A percentile compares a stretch with the other conserved stretches of the same genome.
Conservation (phyloP, 805 yeast genomes). For the Hanseniaspora thailandica region DNA sequence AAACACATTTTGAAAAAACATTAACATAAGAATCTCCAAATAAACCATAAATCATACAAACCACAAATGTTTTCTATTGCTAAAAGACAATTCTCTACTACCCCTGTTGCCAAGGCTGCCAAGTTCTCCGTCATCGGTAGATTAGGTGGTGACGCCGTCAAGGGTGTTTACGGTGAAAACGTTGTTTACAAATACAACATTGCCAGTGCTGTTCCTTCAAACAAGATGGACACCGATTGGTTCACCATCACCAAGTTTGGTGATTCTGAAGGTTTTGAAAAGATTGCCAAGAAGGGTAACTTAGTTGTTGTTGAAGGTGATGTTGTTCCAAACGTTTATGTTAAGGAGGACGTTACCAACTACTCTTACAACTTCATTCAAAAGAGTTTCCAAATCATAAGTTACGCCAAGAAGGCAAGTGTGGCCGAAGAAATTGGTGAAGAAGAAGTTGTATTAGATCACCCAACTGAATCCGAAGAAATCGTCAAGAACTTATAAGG, state of each 20-base stretch:
- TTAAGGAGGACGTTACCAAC: not conserved
- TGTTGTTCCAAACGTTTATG: not conserved
- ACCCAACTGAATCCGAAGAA: slow-evolving; percentile 1
- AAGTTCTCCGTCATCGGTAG: slow-evolving; percentile 9
- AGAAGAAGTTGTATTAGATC: not conserved
- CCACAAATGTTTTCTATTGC: slow-evolving; percentile 8
- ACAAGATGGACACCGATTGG: not conserved
- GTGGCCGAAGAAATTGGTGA: not conserved
- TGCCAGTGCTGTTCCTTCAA: not conserved
- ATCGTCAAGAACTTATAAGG: not conserved
- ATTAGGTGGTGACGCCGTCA: slow-evolving; percentile 3
- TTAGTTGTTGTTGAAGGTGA: slow-evolving; percentile 9
- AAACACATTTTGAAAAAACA: not conserved
- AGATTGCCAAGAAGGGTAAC: slow-evolving; percentile 1
- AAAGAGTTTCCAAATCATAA: not conserved
- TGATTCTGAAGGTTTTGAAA: not conserved
- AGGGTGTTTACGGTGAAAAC: not conserved
- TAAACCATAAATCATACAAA: too few relatives aligned
- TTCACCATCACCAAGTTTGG: not conserved
- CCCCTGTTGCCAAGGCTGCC: not conserved
- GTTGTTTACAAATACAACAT: slow-evolving; percentile 3
- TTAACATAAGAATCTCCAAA: not conserved
- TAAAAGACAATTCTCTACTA: slow-evolving; percentile 10
- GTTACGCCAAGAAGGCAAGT: not conserved
- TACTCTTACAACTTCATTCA: slow-evolving; percentile 2